A percentile compares a stretch with the other conserved stretches of the same genome.
Evolutionary conservation across 176 grass and related monocot species (phyloP).

Genomic region (Triticum timopheevii): DNA sequence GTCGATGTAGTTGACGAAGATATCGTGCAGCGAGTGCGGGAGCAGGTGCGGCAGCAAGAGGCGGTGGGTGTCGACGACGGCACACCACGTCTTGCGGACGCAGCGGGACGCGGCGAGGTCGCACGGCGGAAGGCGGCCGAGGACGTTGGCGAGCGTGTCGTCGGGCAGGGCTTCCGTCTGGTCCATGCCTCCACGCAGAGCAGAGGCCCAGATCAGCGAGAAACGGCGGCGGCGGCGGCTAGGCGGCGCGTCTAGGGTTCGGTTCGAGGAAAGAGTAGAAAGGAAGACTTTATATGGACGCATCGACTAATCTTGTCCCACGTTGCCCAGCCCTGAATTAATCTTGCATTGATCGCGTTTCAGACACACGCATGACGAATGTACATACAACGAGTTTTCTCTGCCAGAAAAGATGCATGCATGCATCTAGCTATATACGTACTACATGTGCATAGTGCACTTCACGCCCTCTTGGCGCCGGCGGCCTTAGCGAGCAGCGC

Average conservation of each 20-base stretch:
- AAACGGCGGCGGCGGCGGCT: neutral
- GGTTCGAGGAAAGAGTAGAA: neutral
- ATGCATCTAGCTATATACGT: neutral
- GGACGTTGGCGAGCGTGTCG: neutral
- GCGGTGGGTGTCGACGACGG: neutral
- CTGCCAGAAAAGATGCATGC: neutral
- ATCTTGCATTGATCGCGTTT: too few species aligned
- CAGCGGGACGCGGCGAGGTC: neutral
- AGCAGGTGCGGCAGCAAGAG: neutral
- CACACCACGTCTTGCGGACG: conserved; percentile 4
- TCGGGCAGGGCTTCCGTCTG: neutral
- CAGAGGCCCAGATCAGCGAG: neutral
- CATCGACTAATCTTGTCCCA: too few species aligned
- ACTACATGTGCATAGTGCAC: neutral
- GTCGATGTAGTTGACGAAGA: conserved; percentile 1
- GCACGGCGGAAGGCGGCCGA: neutral
- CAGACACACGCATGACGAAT: too few species aligned
- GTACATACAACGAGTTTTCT: neutral
- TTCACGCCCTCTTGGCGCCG: neutral
- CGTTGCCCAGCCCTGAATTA: too few species aligned
- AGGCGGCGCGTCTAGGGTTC: neutral
- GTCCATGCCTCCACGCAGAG: neutral
- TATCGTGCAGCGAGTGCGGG: neutral
- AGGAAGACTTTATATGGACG: too few species aligned
- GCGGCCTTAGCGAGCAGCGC: conserved; percentile 39